These are phyloP conservation scores for Mycena sp. DNA, from an alignment of 1,284 basidiomycete species.

Conservation along the genomic window DNA sequence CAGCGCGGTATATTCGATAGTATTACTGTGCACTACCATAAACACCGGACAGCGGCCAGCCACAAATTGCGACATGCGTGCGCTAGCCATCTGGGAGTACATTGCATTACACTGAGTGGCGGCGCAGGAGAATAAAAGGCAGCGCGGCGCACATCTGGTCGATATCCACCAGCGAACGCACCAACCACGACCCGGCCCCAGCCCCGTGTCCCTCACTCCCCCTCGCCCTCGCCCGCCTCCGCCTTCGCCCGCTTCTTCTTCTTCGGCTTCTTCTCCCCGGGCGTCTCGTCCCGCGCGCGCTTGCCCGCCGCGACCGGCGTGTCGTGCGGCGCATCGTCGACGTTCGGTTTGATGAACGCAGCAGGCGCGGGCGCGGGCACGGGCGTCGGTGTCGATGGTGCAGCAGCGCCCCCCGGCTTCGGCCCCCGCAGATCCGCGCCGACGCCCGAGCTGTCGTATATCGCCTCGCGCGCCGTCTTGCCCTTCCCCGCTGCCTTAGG, in stretches of 20 bases:
- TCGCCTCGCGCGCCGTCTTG: conserved; percentile 59
- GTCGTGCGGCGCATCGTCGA: conserved; percentile 66
- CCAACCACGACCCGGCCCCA: no score
- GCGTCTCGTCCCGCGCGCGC: conserved; percentile 29
- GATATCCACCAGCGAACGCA: no score
- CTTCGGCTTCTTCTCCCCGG: conserved; percentile 44
- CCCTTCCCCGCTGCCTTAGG: conserved; percentile 34
- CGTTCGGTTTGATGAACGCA: conserved; percentile 63
- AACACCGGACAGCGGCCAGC: no score
- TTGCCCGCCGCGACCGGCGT: conserved; percentile 33
- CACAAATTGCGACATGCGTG: no score
- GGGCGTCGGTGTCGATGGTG: not conserved
- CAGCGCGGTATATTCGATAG: no score
- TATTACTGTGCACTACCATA: no score
- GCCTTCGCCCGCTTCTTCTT: conserved; percentile 45
- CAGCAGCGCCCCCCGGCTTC: not conserved
- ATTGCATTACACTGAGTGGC: no score
- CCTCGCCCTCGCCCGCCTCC: no score
- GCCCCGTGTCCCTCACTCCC: no score
- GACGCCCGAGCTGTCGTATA: conserved; percentile 59
- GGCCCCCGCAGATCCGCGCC: conserved; percentile 51
- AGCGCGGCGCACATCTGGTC: no score
- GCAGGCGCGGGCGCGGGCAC: conserved; percentile 5
- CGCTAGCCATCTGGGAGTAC: no score
- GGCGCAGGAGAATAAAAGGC: no score